phyloP scores from a whole-genome alignment of 1,284 basidiomycete genomes.

The Ceratobasidium sp. region DNA sequence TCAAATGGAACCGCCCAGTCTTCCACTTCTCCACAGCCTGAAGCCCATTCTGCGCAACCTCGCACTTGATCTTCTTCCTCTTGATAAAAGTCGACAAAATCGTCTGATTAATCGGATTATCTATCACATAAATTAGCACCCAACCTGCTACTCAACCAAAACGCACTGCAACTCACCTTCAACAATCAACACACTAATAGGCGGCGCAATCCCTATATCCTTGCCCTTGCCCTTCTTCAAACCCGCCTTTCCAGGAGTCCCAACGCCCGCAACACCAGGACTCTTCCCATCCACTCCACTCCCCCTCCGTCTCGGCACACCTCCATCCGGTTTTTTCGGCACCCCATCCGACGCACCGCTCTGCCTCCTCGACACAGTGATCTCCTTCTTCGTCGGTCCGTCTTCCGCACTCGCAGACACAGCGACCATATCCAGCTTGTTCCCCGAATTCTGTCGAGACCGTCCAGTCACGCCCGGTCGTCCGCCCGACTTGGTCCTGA shows the following conservation, averaged over 20 bases:
- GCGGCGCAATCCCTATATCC: conserved; percentile 80
- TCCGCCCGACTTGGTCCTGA: conserved; percentile 15
- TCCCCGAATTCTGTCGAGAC: conserved; percentile 10
- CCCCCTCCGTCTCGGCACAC: conserved; percentile 17
- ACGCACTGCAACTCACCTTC: conserved; percentile 73
- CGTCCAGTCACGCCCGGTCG: background rate
- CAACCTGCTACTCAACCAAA: background rate
- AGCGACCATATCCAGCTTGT: background rate
- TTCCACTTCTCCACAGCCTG: conserved; percentile 98
- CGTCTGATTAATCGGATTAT: conserved; percentile 98
- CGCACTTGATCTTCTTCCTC: conserved; percentile 95
- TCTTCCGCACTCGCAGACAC: background rate
- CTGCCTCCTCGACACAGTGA: background rate
- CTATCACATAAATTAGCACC: conserved; percentile 61
- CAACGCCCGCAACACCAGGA: conserved; percentile 25
- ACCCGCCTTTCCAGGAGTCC: conserved; percentile 44
- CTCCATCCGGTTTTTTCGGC: conserved; percentile 12
- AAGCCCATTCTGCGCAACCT: conserved; percentile 93
- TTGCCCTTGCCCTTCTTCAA: conserved; percentile 53
- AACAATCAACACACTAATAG: conserved; percentile 95
- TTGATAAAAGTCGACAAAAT: conserved; percentile 97
- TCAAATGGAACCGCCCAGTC: conserved; percentile 93
- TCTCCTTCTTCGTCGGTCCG: background rate
- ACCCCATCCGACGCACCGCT: conserved; percentile 7
- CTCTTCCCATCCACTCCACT: conserved; percentile 36